Evolutionary conservation across 2,329 filamentous ascomycete genomes (phyloP).

Genomic region (Curvularia verruculosa): DNA sequence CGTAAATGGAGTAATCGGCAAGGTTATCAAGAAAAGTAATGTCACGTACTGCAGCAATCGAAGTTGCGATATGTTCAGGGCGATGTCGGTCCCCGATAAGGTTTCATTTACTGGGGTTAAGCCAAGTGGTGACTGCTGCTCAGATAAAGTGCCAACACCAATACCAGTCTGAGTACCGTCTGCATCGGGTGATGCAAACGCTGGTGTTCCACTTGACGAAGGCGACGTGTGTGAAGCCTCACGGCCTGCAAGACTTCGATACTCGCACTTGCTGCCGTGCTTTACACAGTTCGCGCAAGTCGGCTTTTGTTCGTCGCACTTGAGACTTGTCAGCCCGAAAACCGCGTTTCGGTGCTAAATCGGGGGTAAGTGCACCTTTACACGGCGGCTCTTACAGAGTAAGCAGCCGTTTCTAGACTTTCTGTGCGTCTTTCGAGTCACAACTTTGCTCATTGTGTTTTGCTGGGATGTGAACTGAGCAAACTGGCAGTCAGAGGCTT

Average conservation of each 20-base stretch:
- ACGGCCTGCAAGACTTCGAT: constrained; percentile 23
- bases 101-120: too few relatives aligned
- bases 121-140: too few relatives aligned
- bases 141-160: background rate
- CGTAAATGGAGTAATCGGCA: background rate
- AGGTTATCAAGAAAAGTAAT: background rate
- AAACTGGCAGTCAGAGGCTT: constrained; percentile 8
- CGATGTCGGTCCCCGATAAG: background rate
- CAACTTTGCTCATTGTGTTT: constrained; percentile 29
- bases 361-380: constrained; percentile 31
- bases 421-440: constrained; percentile 38
- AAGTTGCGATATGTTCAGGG: constrained; percentile 30
- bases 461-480: background rate
- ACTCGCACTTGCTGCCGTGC: constrained; percentile 40
- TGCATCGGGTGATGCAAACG: constrained; percentile 25
- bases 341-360: background rate
- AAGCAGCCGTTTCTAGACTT: constrained; percentile 41
- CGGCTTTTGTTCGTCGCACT: constrained; percentile 44
- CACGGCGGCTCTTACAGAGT: constrained; percentile 38
- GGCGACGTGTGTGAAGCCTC: constrained; percentile 25
- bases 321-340: constrained; percentile 16
- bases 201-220: constrained; percentile 14
- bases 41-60: constrained; percentile 36
- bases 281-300: constrained; percentile 42
- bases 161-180: constrained; percentile 14